Evolutionary conservation across 345 rosid species (phyloP).

Genomic region (Gossypium anomalum): DNA sequence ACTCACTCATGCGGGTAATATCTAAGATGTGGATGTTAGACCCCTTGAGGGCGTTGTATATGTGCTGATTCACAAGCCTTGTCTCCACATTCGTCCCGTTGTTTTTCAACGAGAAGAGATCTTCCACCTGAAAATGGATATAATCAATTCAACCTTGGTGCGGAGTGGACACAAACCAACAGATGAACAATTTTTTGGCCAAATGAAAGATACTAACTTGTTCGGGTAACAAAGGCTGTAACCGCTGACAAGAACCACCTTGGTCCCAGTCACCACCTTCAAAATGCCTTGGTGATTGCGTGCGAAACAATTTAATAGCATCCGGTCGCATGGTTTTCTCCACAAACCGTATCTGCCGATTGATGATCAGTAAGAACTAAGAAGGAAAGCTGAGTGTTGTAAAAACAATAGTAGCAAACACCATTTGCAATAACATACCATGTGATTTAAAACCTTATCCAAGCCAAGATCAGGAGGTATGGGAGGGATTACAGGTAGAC

Average conservation of each 20-base stretch:
- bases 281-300: conserved; percentile 94
- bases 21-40: conserved; percentile 64
- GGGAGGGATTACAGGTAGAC: conserved; percentile 64
- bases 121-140: conserved; percentile 49
- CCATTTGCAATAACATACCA: conserved; percentile 39
- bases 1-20: conserved; percentile 77
- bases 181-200: not conserved
- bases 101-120: conserved; percentile 55
- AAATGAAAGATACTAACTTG: conserved; percentile 44
- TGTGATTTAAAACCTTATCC: conserved; percentile 61
- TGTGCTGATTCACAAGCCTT: conserved; percentile 63
- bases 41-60: conserved; percentile 42
- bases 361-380: not conserved
- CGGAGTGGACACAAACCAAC: not conserved
- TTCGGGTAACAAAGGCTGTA: conserved; percentile 44
- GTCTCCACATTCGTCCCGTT: conserved; percentile 76
- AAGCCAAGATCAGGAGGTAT: conserved; percentile 61
- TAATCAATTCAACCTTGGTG: not conserved
- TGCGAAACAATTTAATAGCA: conserved; percentile 56
- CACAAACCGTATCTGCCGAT: conserved; percentile 39
- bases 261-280: conserved; percentile 99
- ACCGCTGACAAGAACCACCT: conserved; percentile 79
- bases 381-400: not conserved
- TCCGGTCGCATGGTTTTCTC: conserved; percentile 41
- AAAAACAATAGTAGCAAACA: not conserved